A percentile compares a stretch with the other conserved stretches of the same genome.
Conservation (phyloP, 78 protist genomes). For the Isochrysis galbana region DNA sequence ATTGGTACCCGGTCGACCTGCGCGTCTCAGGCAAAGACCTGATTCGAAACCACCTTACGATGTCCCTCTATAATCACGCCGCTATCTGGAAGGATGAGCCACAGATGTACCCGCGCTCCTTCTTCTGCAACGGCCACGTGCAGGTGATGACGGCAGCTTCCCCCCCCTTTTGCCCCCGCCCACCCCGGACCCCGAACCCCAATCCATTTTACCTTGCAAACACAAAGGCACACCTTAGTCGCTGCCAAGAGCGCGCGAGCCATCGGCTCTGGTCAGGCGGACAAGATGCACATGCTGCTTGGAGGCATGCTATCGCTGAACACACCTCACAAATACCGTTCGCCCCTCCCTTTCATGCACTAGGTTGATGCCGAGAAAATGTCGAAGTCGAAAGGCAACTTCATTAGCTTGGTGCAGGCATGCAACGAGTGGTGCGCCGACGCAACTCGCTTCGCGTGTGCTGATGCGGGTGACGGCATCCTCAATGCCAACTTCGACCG, state of each 20-base stretch:
- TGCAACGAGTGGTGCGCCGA: conserved; percentile 76
- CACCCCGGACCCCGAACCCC: neutral
- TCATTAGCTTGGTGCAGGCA: conserved; percentile 82
- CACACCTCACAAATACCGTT: too few species aligned
- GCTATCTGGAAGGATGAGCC: conserved; percentile 82
- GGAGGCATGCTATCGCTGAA: too few species aligned
- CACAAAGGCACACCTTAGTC: too few species aligned
- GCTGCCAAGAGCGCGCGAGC: too few species aligned
- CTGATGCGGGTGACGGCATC: conserved; percentile 97
- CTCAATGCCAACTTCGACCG: conserved; percentile 97
- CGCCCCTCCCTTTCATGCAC: too few species aligned
- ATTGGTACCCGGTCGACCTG: conserved; percentile 97
- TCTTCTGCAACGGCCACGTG: conserved; percentile 89
- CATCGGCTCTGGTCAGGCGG: neutral
- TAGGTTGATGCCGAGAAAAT: conserved; percentile 95
- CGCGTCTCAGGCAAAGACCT: conserved; percentile 93
- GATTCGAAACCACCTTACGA: conserved; percentile 94
- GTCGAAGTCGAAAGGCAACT: conserved; percentile 99
- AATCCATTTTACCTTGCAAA: too few species aligned
- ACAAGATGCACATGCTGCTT: too few species aligned
- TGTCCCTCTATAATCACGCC: conserved; percentile 97
- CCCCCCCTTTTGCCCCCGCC: too few species aligned
- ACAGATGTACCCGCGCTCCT: conserved; percentile 77
- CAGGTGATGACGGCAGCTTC: too few species aligned
- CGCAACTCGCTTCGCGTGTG: conserved; percentile 95